Evolutionary conservation across 768 basidiomycete species (phyloP), one percentile per base, ranked within the genome.

Genomic region (Suillus tomentosus): DNA sequence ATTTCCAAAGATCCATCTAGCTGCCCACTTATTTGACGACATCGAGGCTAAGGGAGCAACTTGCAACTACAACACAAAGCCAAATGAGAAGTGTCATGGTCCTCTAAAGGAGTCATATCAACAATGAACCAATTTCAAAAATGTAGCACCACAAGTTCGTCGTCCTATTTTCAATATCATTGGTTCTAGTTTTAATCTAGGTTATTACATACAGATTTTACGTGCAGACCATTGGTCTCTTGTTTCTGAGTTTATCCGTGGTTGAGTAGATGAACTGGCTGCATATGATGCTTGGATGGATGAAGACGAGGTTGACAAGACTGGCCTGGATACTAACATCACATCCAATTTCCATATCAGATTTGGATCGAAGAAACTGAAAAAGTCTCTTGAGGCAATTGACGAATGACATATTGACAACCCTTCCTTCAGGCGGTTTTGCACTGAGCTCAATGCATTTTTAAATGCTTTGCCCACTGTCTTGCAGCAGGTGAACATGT

Each of bases 241-340:
- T 1, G 43, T 65, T 40, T 31, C 61, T 0, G 19, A 55, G 36
- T 62, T 24, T 76, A 64, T 64, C 19, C 27, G 24, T 27, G 15
- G 17, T 42, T 15, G 22, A 22, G 34, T 64, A 11, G 63, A 60
- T 4, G 63, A n/a, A 34, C 43, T 64, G 10, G 63, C 60, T 17
- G 71, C 77, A 37, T 76, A 70, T 0, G 22, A 48, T 22, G 22
- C 47, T 48, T 5, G 5, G 22, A 48, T 48, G 47, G 47, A 11
- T 11, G 2, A 48, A 48, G 47, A 48, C 13, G 9, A 43, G 43
- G 9, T 7, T 7, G 8, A 17, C 6, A 17, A 43, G 43, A 43
- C 43, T 7, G 17, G 6, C 22, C 22, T 24, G 7, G 48, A 24
- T 50, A 50, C 1, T 50, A 24, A 50, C 2, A 5, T 50, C 11